A percentile compares a stretch with the other conserved stretches of the same genome.
phyloP scores from a whole-genome alignment of 2,329 filamentous ascomycete species.

The Orbilia blumenaviensis region DNA sequence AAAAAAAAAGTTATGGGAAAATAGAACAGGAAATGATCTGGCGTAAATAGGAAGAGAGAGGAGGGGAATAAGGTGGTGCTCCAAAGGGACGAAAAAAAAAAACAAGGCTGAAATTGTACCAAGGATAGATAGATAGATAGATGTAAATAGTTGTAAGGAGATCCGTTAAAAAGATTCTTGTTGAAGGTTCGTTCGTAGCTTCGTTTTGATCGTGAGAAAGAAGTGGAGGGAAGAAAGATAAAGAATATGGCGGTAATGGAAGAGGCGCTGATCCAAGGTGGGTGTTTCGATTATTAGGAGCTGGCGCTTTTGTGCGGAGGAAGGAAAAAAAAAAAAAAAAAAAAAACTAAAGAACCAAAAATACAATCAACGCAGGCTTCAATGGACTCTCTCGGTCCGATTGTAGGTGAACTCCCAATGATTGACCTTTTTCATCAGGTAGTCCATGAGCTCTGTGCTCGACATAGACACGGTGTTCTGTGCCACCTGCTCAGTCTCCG shows the following conservation, averaged over 20 bases:
- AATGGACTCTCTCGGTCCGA: conserved; percentile 62
- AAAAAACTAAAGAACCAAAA: too few species aligned
- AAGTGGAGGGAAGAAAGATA: too few species aligned
- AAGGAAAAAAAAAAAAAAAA: too few species aligned
- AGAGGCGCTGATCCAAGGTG: not conserved
- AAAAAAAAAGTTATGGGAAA: conserved; percentile 6
- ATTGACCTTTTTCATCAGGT: conserved; percentile 79
- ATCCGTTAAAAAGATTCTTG: conserved; percentile 21
- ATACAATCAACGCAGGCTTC: too few species aligned
- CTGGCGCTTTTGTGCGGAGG: not conserved
- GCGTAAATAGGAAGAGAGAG: not conserved
- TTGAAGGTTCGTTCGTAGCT: conserved; percentile 15
- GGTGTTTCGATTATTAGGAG: not conserved
- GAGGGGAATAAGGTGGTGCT: conserved; percentile 1
- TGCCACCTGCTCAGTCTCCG: conserved; percentile 55
- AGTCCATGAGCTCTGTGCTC: conserved; percentile 90
- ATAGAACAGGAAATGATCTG: not conserved
- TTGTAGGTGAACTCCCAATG: conserved; percentile 83
- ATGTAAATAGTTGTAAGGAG: conserved; percentile 28
- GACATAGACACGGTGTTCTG: conserved; percentile 54
- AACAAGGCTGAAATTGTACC: not conserved
- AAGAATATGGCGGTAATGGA: not conserved
- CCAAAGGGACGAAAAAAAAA: not conserved
- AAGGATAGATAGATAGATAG: too few species aligned
- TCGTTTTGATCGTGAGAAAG: conserved; percentile 27